Evolutionary conservation across 106 monocot genomes (phyloP), one percentile per base, ranked within the genome.

Genomic region (Alisma plantagoaquatica): DNA sequence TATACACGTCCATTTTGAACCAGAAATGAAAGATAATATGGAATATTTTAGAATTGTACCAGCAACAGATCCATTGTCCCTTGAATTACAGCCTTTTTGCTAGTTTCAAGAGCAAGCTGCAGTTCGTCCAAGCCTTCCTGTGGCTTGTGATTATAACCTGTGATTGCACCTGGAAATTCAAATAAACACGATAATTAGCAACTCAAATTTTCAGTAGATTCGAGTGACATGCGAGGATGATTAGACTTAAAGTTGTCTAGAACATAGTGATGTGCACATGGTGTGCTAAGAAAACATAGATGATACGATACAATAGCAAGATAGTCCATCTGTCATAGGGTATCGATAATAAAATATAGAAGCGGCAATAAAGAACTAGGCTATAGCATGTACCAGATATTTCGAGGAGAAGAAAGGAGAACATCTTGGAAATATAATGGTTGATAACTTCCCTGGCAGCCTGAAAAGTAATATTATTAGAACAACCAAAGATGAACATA

Each of bases 1-100:
- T 28, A 7, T 52, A 26, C 3, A 28, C 12, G 21, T 3, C 24
- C 9, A 52, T 19, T 52, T 8, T 26, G 16, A 4, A 21, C 1
- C 3, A 12, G 23, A 24, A 24, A 51, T 9, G 27, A 3, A 1
- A 41, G 21, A 51, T 51, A 41, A 17, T 8, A 51, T n/a, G 20
- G 29, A 5, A 24, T 7, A 25, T 29, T 3, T 63, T 24, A n/a
- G n/a, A n/a, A n/a, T 42, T 32, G 69, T 78, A 96, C 94, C 80
- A 78, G 57, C 62, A 96, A 73, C 15, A 80, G 72, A 66, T 84
- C 78, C 84, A 84, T 67, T 47, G 78, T 76, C 10, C 94, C 88
- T 52, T 88, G 84, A 55, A 87, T 81, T 11, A 81, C 60, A 45
- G 51, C 58, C 48, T 75, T 84, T 69, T 89, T 96, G 70, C 80